Evolutionary conservation across 2,329 filamentous ascomycete species (phyloP), one percentile per base, ranked within the genome.

Genomic region (Fusarium concolor): DNA sequence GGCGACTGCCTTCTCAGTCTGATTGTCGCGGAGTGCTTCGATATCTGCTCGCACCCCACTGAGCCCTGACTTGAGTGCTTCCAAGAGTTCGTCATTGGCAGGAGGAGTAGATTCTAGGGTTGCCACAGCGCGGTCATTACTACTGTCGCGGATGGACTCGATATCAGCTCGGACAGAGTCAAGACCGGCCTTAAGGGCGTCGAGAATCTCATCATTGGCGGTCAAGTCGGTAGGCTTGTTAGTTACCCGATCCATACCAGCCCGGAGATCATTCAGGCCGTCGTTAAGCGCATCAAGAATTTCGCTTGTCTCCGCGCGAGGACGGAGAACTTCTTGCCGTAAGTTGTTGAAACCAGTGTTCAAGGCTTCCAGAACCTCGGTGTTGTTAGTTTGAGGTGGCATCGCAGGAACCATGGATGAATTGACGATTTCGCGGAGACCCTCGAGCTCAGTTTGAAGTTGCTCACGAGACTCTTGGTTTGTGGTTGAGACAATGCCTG

Each of bases 271-370:
- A 65, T 92, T 89, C 9, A 98, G 85, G 3, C 94, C 94, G 77
- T 97, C 94, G 61, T 96, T 94, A 54, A 98, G 84, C 2, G 94
- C 92, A 75, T 97, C 93, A 2, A 98, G 84, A 12, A 97, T 92
- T 74, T 97, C 94, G 51, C 93, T 92, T 0, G 93, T 95, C 67
- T 94, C 93, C 17, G 85, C 82, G 43, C 87, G 83, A 4, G 86
- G 86, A 15, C 86, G 82, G 10, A 90, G 90, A 49, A 97, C 86
- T 70, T 97, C 94, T 17, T 87, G 84, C 7, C 93, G 87, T 33
- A 97, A 85, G 42, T 86, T 87, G 62, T 92, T 91, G 37, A 97
- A 85, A 3, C 94, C 93, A 43, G 86, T 87, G 29, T 87, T 89
- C 4, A 95, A 81, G 11, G 89, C 87, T 63, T 91, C 87, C 2